phyloP scores from a whole-genome alignment of 345 rosid genomes.

The Gossypium sturtianum region DNA sequence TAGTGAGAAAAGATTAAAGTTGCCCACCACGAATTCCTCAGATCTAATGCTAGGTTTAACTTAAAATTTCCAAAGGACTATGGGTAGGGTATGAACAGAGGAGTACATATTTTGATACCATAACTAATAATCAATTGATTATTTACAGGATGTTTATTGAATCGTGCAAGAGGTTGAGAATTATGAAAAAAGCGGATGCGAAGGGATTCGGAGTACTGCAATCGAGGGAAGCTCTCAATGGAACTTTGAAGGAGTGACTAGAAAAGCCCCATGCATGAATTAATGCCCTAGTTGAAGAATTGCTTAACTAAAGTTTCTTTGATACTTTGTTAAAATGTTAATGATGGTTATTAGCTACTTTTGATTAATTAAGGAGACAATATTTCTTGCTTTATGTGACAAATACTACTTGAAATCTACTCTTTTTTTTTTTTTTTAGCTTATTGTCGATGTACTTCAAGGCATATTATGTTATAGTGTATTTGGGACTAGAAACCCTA shows the following conservation, averaged over 20 bases:
- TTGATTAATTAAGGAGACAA: conserved; percentile 15
- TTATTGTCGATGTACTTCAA: neutral
- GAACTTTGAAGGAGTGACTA: neutral
- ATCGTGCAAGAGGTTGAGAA: conserved; percentile 45
- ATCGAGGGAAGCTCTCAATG: neutral
- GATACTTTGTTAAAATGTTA: conserved; percentile 7
- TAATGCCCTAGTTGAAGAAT: neutral
- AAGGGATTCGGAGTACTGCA: conserved; percentile 41
- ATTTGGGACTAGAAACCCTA: neutral
- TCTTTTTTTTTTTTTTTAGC: neutral
- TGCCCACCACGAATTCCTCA: neutral
- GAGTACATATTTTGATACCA: too few species aligned
- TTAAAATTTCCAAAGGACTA: neutral
- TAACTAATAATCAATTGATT: neutral
- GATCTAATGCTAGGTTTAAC: neutral
- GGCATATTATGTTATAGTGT: neutral
- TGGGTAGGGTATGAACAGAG: neutral
- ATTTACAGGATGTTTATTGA: conserved; percentile 10
- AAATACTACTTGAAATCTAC: neutral
- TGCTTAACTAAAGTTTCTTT: conserved; percentile 12
- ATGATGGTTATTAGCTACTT: conserved; percentile 11
- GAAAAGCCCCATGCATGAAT: neutral
- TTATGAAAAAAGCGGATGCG: conserved; percentile 64
- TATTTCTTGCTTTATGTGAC: conserved; percentile 9
- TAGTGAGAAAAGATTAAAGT: neutral